Conservation (phyloP, 441 rosid species). For the Euphorbia schlechtendalii region DNA sequence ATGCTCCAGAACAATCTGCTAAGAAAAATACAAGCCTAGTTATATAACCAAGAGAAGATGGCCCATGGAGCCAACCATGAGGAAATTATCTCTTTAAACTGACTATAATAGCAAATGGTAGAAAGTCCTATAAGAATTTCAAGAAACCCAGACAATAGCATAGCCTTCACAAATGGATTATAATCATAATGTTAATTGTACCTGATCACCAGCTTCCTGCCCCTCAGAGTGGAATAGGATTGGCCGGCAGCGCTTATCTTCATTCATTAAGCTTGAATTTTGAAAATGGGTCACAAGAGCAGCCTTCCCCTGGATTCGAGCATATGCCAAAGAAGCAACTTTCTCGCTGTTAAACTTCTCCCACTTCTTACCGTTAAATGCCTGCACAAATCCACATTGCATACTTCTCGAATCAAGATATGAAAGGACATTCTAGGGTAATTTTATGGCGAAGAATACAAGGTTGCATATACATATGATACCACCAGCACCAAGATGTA, state of each 20-base stretch:
- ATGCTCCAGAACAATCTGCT: conserved; percentile 37
- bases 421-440: background rate
- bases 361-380: conserved; percentile 98
- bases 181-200: conserved; percentile 38
- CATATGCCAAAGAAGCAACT: conserved; percentile 96
- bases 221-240: conserved; percentile 70
- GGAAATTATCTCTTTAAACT: background rate
- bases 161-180: conserved; percentile 15
- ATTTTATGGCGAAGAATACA: background rate
- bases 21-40: background rate
- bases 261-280: conserved; percentile 99
- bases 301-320: conserved; percentile 89
- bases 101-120: background rate
- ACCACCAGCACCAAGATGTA: background rate
- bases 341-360: conserved; percentile 99
- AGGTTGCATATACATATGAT: background rate
- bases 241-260: conserved; percentile 98
- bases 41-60: background rate
- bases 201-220: conserved; percentile 60
- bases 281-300: conserved; percentile 96
- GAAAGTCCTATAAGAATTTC: background rate
- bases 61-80: background rate
- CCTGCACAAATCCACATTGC: conserved; percentile 33
- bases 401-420: background rate
- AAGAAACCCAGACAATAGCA: background rate